Conservation (phyloP, 495 filamentous ascomycete species). For the Sporormia fimetaria region DNA sequence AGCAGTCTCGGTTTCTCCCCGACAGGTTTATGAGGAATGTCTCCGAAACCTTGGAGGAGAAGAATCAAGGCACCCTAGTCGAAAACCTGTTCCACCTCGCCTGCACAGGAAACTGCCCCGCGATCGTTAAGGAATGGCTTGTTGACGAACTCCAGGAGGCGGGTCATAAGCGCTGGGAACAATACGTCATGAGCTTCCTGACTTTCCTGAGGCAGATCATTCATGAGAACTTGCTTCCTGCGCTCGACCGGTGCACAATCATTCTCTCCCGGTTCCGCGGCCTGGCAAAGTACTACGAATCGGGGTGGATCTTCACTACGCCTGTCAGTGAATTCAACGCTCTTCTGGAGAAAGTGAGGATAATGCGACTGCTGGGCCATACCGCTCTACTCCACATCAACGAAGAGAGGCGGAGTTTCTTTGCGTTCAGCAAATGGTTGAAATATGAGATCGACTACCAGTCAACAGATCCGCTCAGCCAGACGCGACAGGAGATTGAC, state of each 20-base stretch:
- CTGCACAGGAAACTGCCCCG: slow-evolving; percentile 69
- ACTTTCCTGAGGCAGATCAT: slow-evolving; percentile 63
- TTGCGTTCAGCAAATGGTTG: slow-evolving; percentile 74
- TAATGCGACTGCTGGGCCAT: slow-evolving; percentile 54
- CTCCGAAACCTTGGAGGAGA: slow-evolving; percentile 52
- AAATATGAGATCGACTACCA: slow-evolving; percentile 66
- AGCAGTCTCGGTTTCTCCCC: slow-evolving; percentile 69
- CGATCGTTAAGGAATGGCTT: slow-evolving; percentile 72
- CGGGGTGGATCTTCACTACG: slow-evolving; percentile 55
- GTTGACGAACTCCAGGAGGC: slow-evolving; percentile 59
- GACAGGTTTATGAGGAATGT: slow-evolving; percentile 62
- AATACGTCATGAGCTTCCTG: slow-evolving; percentile 64
- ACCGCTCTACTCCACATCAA: slow-evolving; percentile 58
- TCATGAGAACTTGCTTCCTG: slow-evolving; percentile 79
- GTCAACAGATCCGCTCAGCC: slow-evolving; percentile 36
- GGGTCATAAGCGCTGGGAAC: slow-evolving; percentile 95
- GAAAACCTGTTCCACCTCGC: slow-evolving; percentile 77
- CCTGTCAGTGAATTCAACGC: slow-evolving; percentile 36
- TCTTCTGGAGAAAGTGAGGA: slow-evolving; percentile 33
- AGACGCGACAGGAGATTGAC: slow-evolving; percentile 38
- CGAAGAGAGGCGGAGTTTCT: slow-evolving; percentile 68
- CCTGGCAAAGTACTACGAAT: slow-evolving; percentile 65
- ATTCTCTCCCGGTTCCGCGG: slow-evolving; percentile 76
- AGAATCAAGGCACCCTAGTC: slow-evolving; percentile 51
- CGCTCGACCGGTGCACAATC: slow-evolving; percentile 71